Evolutionary conservation across 2,329 filamentous ascomycete genomes (phyloP).

Genomic region (Cytospora leucostoma): DNA sequence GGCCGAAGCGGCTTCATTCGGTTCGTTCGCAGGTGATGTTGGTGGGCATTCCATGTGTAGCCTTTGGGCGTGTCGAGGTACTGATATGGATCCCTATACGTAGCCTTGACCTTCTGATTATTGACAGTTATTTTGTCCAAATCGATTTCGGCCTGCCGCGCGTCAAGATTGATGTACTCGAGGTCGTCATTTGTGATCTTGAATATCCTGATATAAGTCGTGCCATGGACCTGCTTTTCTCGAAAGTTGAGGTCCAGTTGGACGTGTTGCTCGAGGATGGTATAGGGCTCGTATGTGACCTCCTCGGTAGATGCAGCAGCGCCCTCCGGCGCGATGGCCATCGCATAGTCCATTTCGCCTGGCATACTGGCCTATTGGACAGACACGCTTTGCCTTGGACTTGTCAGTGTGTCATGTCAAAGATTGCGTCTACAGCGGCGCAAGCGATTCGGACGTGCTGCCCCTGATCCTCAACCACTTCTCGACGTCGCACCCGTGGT

Average conservation of each 20-base stretch:
- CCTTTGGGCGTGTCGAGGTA: conserved; percentile 61
- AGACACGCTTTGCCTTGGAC: neutral
- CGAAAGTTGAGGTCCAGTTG: conserved; percentile 87
- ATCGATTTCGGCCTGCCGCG: conserved; percentile 62
- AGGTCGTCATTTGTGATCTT: conserved; percentile 56
- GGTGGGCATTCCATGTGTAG: conserved; percentile 66
- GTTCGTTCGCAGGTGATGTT: conserved; percentile 73
- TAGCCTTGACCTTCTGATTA: conserved; percentile 46
- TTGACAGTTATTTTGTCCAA: conserved; percentile 55
- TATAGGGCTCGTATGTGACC: conserved; percentile 39
- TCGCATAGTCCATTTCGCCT: conserved; percentile 29
- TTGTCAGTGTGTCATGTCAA: neutral
- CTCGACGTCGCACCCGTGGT: conserved; percentile 16
- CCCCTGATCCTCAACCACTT: conserved; percentile 19
- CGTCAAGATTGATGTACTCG: conserved; percentile 60
- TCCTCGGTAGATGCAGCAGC: conserved; percentile 23
- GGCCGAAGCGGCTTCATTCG: conserved; percentile 60
- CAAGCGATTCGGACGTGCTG: neutral
- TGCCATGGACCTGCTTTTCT: conserved; percentile 72
- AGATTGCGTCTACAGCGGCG: neutral
- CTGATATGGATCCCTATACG: conserved; percentile 67
- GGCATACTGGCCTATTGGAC: conserved; percentile 32
- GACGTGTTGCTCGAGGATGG: conserved; percentile 81
- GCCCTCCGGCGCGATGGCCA: conserved; percentile 22
- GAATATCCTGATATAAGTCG: conserved; percentile 78